phyloP scores from a whole-genome alignment of 768 basidiomycete species.

The Boletales sp. region DNA sequence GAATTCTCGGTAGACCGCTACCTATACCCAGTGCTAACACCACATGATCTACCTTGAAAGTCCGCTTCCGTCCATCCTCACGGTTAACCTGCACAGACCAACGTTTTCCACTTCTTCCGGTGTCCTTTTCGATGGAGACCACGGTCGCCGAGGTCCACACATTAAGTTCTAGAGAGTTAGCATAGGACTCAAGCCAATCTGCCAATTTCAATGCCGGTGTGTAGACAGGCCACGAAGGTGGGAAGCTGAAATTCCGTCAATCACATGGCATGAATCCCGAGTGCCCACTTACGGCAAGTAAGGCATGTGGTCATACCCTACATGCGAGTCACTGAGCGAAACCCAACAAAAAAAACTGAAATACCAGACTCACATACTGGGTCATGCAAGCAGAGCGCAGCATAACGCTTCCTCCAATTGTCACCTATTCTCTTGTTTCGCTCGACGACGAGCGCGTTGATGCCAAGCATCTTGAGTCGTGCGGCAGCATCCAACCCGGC shows the following conservation, averaged over 20 bases:
- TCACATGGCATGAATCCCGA: background rate
- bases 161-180: slow-evolving; percentile 55
- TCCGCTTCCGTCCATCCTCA: slow-evolving; percentile 31
- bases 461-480: slow-evolving; percentile 38
- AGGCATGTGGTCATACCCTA: slow-evolving; percentile 48
- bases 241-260: slow-evolving; percentile 39
- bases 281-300: slow-evolving; percentile 48
- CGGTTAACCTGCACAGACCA: slow-evolving; percentile 44
- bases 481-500: slow-evolving; percentile 55
- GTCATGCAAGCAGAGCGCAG: slow-evolving; percentile 29
- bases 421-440: slow-evolving; percentile 27
- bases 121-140: slow-evolving; percentile 23
- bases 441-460: slow-evolving; percentile 21
- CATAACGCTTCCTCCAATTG: slow-evolving; percentile 30
- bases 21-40: slow-evolving; percentile 48
- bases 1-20: slow-evolving; percentile 41
- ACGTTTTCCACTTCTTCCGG: slow-evolving; percentile 30
- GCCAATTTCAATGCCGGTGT: slow-evolving; percentile 56
- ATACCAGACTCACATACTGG: slow-evolving; percentile 26
- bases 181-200: slow-evolving; percentile 66
- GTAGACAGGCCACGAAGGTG: slow-evolving; percentile 55
- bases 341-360: background rate
- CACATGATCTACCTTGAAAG: slow-evolving; percentile 46
- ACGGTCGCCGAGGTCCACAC: slow-evolving; percentile 54
- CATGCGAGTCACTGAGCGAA: background rate